Conservation (phyloP, 148 eudicot genomes). For the Amaranthus cruentus region DNA sequence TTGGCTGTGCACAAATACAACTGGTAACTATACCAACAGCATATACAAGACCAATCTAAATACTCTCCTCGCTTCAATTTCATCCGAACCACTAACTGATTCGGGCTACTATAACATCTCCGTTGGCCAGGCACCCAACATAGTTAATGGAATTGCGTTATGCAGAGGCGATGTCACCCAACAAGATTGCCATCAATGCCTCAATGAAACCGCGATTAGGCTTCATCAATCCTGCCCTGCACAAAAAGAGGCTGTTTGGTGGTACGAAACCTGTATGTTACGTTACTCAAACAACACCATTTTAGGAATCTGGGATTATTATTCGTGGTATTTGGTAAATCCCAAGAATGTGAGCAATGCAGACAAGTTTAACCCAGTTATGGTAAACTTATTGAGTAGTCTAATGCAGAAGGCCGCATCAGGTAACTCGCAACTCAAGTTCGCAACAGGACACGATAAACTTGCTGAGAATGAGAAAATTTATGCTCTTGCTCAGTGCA, state of each 20-base stretch:
- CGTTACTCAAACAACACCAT: conserved; percentile 1
- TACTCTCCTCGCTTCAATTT: neutral
- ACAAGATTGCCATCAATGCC: neutral
- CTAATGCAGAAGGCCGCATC: too few species aligned
- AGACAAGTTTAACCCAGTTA: too few species aligned
- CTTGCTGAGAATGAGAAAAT: too few species aligned
- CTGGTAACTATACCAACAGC: conserved; percentile 19
- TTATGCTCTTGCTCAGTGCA: too few species aligned
- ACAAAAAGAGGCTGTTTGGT: conserved; percentile 16
- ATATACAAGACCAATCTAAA: conserved; percentile 13
- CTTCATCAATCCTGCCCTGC: neutral
- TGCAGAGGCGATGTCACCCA: conserved; percentile 12
- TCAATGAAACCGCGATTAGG: neutral
- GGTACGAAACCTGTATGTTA: neutral
- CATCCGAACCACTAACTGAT: neutral
- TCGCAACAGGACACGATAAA: too few species aligned
- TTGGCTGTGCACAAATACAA: neutral
- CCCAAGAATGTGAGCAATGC: too few species aligned
- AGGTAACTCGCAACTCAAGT: too few species aligned
- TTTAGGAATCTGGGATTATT: too few species aligned
- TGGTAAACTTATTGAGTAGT: too few species aligned
- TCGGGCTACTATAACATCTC: conserved; percentile 10
- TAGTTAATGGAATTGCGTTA: conserved; percentile 9
- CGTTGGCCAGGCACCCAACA: conserved; percentile 8
- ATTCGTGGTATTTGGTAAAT: too few species aligned